Conservation (phyloP, 768 basidiomycete species). For the Leccinellum luteum region DNA sequence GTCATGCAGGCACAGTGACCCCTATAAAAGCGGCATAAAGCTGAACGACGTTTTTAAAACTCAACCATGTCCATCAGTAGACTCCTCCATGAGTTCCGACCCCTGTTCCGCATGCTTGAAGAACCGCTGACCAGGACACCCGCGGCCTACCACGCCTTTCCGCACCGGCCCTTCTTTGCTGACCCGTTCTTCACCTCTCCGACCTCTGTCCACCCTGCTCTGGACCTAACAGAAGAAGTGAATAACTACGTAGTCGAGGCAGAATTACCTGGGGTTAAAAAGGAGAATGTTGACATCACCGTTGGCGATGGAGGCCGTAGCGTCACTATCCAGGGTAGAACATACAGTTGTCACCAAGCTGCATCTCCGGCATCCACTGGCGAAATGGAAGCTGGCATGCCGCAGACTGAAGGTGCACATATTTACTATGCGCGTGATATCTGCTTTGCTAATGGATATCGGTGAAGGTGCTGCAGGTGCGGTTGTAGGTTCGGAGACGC, state of each 20-base stretch:
- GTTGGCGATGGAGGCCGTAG: slow-evolving; percentile 70
- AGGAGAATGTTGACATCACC: slow-evolving; percentile 69
- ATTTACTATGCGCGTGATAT: background rate
- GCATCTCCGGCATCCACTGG: slow-evolving; percentile 21
- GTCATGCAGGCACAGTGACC: slow-evolving; percentile 8
- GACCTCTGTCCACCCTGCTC: slow-evolving; percentile 45
- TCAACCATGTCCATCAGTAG: slow-evolving; percentile 62
- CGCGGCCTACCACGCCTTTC: slow-evolving; percentile 21
- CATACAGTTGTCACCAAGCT: slow-evolving; percentile 29
- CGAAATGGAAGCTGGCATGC: slow-evolving; percentile 2
- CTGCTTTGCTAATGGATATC: background rate
- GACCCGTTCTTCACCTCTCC: slow-evolving; percentile 48
- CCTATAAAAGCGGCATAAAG: slow-evolving; percentile 7
- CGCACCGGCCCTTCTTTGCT: slow-evolving; percentile 41
- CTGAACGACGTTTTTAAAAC: background rate
- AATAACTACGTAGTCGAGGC: slow-evolving; percentile 69
- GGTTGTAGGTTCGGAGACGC: slow-evolving; percentile 15
- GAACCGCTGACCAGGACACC: slow-evolving; percentile 54
- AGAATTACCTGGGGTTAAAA: slow-evolving; percentile 76
- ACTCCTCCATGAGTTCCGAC: slow-evolving; percentile 67
- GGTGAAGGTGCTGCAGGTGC: slow-evolving; percentile 6
- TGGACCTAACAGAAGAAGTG: slow-evolving; percentile 67
- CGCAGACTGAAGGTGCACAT: slow-evolving; percentile 30
- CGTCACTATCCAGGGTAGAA: slow-evolving; percentile 69
- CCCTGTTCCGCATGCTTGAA: slow-evolving; percentile 73